Conservation (phyloP, 192 early-diverging fungal species). For the Gamsiella multidivaricata region DNA sequence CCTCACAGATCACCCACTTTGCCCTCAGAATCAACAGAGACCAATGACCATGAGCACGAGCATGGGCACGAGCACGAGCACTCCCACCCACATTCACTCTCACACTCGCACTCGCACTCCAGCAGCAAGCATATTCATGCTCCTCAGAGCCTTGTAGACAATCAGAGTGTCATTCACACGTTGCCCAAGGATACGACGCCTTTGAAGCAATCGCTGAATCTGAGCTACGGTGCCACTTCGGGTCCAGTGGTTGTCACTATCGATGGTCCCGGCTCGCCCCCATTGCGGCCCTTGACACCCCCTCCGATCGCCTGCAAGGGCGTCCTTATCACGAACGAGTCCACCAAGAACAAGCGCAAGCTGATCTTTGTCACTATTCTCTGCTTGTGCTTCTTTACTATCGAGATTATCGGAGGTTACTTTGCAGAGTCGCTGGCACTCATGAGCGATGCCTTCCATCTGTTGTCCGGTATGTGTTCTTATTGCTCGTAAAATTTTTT, state of each 20-base stretch:
- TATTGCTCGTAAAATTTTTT: neutral
- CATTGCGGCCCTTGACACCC: constrained; percentile 17
- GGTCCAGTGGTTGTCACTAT: neutral
- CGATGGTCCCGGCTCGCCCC: constrained; percentile 19
- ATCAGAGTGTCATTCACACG: constrained; percentile 37
- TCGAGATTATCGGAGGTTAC: constrained; percentile 73
- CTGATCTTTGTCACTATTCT: constrained; percentile 49
- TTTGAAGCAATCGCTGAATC: constrained; percentile 17
- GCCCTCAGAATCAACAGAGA: neutral
- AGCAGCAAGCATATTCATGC: constrained; percentile 24
- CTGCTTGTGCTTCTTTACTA: constrained; percentile 65
- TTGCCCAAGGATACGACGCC: constrained; percentile 25
- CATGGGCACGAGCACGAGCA: too few species aligned
- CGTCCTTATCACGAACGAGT: constrained; percentile 49
- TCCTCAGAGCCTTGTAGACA: constrained; percentile 33
- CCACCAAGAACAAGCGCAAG: constrained; percentile 54
- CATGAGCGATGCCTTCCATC: constrained; percentile 80
- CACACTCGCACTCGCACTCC: constrained; percentile 1
- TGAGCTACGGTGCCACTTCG: constrained; percentile 24
- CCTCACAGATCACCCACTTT: constrained; percentile 20
- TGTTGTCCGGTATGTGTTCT: constrained; percentile 72
- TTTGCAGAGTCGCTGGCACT: constrained; percentile 75
- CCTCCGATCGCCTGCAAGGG: constrained; percentile 49
- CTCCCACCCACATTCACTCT: constrained; percentile 12
- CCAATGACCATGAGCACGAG: neutral